Base-by-base conservation (phyloP, 2,329 filamentous ascomycete genomes). In the Huntiella omanensis region DNA sequence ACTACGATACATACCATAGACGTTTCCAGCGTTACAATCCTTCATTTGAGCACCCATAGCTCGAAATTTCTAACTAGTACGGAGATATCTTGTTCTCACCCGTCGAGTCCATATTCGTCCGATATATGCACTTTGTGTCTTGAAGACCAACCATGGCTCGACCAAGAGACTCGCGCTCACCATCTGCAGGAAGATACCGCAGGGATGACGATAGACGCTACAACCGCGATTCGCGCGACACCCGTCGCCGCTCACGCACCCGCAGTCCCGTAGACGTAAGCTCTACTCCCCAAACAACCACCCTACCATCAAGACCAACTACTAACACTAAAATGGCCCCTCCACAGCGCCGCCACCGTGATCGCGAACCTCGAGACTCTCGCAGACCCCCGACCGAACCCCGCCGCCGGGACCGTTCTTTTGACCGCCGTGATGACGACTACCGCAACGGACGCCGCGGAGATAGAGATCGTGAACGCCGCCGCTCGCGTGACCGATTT, bases 121-220 rank as follows among this genome's bases (percentile, higher is more conserved):
- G 60, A 63, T 61, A 60, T 57, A 58, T 56, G 59, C 59, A 62
- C 59, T 60, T 58, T 58, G 56, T 37, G 22, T 28, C 22, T 36
- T 19, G 22, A 40, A 42, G 33, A 46, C 47, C 48, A 44, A 60
- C 53, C 53, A 76, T 76, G 72, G 71, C 70, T 73, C 72, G 71
- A 64, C 71, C 67, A 65, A 74, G 68, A 71, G 71, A 73, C 68
- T 73, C 72, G 66, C 72, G 83, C 82, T 88, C 83, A 87, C 83
- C 83, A 83, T 66, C 80, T 75, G 66, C 74, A 52, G 51, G 51
- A 52, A 52, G 51, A 51, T 48, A 64, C 58, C 71, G 70, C 56
- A 72, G 76, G 63, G 69, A 72, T 63, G 70, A 72, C 60, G 66
- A 69, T 54, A 67, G 68, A 52, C 63, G 67, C 51, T 64, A 68